These are phyloP conservation scores for Dryadomyces quercus-mongolicae DNA, from an alignment of 2,329 filamentous ascomycete genomes.

Conservation along the genomic window DNA sequence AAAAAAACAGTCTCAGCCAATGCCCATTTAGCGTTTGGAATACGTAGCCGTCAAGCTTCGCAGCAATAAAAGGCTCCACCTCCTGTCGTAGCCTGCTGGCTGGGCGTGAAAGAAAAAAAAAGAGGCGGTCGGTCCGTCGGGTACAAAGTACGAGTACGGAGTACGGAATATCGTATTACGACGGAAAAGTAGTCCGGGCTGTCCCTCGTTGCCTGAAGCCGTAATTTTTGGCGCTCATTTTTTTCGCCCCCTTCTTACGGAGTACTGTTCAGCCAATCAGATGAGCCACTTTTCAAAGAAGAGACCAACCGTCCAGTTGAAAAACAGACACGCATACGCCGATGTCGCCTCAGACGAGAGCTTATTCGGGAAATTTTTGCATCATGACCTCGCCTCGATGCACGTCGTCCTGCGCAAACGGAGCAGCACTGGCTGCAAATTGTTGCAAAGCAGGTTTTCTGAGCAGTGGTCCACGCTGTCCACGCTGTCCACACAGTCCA, in stretches of 20 bases:
- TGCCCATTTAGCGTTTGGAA: constrained; percentile 1
- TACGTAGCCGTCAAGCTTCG: neutral
- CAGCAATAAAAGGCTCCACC: neutral
- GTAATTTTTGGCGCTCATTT: too few species aligned
- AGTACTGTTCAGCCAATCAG: constrained; percentile 5
- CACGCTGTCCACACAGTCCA: too few species aligned
- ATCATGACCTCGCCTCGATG: too few species aligned
- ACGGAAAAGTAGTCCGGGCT: too few species aligned
- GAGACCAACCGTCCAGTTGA: neutral
- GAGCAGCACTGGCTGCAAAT: neutral
- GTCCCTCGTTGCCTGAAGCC: too few species aligned
- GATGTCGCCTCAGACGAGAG: constrained; percentile 8
- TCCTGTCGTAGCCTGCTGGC: too few species aligned
- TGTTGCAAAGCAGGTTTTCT: too few species aligned
- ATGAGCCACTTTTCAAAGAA: constrained; percentile 7
- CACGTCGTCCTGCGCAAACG: too few species aligned
- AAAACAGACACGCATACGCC: constrained; percentile 3
- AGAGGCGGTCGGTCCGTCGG: too few species aligned
- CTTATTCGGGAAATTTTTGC: neutral
- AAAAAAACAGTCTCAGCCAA: constrained; percentile 7
- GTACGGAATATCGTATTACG: too few species aligned
- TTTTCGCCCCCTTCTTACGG: neutral
- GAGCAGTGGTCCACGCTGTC: too few species aligned
- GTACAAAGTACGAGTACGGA: neutral
- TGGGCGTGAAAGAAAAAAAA: too few species aligned